Evolutionary conservation across 2,329 filamentous ascomycete species (phyloP), one percentile per base, ranked within the genome.

Genomic region (Talaromyces amestolkiae): DNA sequence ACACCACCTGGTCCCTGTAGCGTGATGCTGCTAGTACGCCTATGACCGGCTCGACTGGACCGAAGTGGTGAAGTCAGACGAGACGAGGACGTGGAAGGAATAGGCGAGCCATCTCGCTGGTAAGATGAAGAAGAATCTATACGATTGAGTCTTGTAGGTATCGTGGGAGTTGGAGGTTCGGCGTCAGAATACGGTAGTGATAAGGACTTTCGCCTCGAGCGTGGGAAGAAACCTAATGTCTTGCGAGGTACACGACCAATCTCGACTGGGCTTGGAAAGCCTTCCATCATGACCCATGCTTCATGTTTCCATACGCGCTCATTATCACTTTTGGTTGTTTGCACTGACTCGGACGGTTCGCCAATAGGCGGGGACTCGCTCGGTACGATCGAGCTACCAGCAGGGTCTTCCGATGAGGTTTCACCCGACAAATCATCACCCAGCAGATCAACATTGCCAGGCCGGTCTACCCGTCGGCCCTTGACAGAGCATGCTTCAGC

Each of bases 401-500:
- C 75, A 27, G 69, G 59, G 63, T 78, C 76, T 68, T 78, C 77
- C 17, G 70, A 62, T n/a, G 72, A 70, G n/a, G 64, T 62, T 19
- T 59, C 60, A 9, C 61, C 62, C 2, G 64, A 53, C 22, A 60
- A 60, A 39, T 70, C 67, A 33, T 71, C 68, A 31, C 66, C 70
- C 67, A 75, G 53, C 61, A 76, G 70, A 68, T 76, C 71, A 51
- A 64, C 51, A 37, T 56, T 61, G 27, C 70, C 58, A 74, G 75
- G 7, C 71, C 78, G 47, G 73, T 66, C 73, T 3, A 85, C 77
- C 39, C 80, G 85, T 60, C 88, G 85, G 35, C 94, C 93, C 73
- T 93, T 95, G 49, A 93, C 83, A 49, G 90, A 89, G 76, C 94
- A 98, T 47, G 92, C 90, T 76, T 97, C 93, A 4, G 98, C 92